Evolutionary conservation across 2,329 filamentous ascomycete genomes (phyloP).

Genomic region (Xylaria sp.): DNA sequence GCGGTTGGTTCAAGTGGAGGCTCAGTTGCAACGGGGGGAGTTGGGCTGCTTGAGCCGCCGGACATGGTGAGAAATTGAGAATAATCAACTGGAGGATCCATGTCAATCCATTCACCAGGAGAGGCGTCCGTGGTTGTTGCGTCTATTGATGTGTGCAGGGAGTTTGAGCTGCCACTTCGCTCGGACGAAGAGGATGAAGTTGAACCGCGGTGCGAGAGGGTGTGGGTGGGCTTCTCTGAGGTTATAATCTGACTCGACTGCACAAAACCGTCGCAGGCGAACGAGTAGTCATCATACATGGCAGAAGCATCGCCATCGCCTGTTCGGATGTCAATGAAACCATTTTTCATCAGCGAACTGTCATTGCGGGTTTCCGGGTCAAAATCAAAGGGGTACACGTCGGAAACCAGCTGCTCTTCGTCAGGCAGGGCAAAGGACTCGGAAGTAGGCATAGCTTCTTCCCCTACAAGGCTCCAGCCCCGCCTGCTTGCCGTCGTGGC

Average conservation of each 20-base stretch:
- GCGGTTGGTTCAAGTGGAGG: constrained; percentile 27
- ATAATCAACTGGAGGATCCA: constrained; percentile 34
- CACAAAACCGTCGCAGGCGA: not conserved
- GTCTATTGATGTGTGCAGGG: constrained; percentile 38
- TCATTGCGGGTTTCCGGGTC: constrained; percentile 45
- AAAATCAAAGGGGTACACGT: constrained; percentile 44
- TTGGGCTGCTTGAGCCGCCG: constrained; percentile 63
- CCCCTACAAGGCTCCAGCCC: constrained; percentile 1
- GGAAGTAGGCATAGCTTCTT: constrained; percentile 33
- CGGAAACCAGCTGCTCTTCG: constrained; percentile 41
- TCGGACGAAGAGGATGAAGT: constrained; percentile 40
- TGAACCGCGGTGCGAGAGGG: constrained; percentile 39
- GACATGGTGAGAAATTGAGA: constrained; percentile 61
- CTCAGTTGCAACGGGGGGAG: constrained; percentile 37
- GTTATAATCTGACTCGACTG: not conserved
- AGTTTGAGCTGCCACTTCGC: constrained; percentile 36
- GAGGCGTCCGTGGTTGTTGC: constrained; percentile 36
- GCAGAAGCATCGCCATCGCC: not conserved
- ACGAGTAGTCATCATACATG: constrained; percentile 1
- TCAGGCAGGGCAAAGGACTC: constrained; percentile 31
- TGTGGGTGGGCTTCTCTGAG: constrained; percentile 18
- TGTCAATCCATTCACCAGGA: constrained; percentile 27
- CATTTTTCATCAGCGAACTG: constrained; percentile 35
- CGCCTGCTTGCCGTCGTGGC: not conserved
- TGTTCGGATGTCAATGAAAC: constrained; percentile 36